A percentile compares a stretch with the other conserved stretches of the same genome.
Conservation (phyloP, 176 grass and related monocot species). For the Puccinellia tenuiflora region DNA sequence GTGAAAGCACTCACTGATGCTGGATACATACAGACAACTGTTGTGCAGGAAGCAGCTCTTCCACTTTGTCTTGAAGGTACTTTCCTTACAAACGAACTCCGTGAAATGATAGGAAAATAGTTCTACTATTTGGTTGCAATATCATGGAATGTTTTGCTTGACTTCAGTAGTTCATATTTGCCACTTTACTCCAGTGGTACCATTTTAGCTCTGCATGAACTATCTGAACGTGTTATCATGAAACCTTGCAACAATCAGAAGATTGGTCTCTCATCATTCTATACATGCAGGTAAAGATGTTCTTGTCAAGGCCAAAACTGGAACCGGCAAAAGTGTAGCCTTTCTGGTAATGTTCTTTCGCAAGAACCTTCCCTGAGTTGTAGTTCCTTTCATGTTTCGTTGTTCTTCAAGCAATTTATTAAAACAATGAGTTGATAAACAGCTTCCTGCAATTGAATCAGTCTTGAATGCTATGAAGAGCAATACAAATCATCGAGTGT, state of each 20-base stretch:
- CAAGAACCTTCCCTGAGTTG: slow-evolving; percentile 3
- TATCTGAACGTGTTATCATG: not conserved
- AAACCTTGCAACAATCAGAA: not conserved
- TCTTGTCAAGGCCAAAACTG: slow-evolving; percentile 92
- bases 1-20: slow-evolving; percentile 79
- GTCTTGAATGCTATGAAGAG: slow-evolving; percentile 61
- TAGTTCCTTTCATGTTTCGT: slow-evolving; percentile 16
- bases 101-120: not conserved
- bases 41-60: slow-evolving; percentile 86
- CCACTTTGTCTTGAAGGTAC: slow-evolving; percentile 76
- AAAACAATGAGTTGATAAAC: slow-evolving; percentile 55
- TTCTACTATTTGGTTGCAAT: not conserved
- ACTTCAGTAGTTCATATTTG: not conserved
- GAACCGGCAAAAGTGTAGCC: slow-evolving; percentile 81
- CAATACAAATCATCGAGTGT: slow-evolving; percentile 56
- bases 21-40: slow-evolving; percentile 74
- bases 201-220: not conserved
- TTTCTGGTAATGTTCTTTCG: slow-evolving; percentile 74
- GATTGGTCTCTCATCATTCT: not conserved
- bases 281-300: slow-evolving; percentile 73
- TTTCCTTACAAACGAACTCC: not conserved
- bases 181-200: not conserved
- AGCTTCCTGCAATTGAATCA: slow-evolving; percentile 99
- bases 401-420: slow-evolving; percentile 32
- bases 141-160: not conserved